Base-by-base conservation (phyloP, 73 alveolate species). In the Chromera velia region DNA sequence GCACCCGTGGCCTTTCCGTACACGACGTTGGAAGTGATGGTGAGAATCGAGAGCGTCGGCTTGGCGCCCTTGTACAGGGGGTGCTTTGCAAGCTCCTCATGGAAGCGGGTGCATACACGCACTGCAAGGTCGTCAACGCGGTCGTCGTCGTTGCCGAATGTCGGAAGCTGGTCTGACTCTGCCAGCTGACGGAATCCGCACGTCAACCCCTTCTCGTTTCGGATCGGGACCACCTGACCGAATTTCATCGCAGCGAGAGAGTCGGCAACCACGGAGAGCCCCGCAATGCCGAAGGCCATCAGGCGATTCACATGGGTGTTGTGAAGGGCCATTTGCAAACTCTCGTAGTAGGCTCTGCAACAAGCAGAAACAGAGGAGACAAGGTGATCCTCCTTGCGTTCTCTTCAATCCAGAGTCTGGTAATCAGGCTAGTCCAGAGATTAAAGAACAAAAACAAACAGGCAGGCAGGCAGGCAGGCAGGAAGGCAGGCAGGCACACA, bases 261-360 rank as follows among this genome's bases (percentile, higher is more conserved):
- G 70, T 55, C 70, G n/a, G 70, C 70, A 6, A 55, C n/a, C 32
- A 55, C 70, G n/a, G 70, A 55, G 4, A 55, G 1, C 31, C 70
- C 70, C 7, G 70, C 70, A 17, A 55, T 55, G 70, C 70, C 70
- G 70, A 7, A 55, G 70, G 70, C 70, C 70, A 55, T 55, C 28
- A 55, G 24, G 32, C 70, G 70, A 17, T 55, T 1, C 28, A 55
- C 70, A 55, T 55, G 4, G 27, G 28, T 55, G 70, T 55, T 17
- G 70, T 55, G 70, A 9, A 55, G 70, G 32, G 70, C 70, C 70
- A 55, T 55, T 29, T 55, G 28, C 28, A 55, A 4, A 6, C 70
- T 1, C n/a, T 55, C 70, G 70, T 55, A 55, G 70, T 7, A 55
- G 70, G 7, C 1, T 17, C 24, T 17, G n/a, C n/a, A n/a, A n/a